A percentile compares a stretch with the other conserved stretches of the same genome.
Evolutionary conservation across 106 monocot species (phyloP).

Genomic region (Phalaenopsis equestris): DNA sequence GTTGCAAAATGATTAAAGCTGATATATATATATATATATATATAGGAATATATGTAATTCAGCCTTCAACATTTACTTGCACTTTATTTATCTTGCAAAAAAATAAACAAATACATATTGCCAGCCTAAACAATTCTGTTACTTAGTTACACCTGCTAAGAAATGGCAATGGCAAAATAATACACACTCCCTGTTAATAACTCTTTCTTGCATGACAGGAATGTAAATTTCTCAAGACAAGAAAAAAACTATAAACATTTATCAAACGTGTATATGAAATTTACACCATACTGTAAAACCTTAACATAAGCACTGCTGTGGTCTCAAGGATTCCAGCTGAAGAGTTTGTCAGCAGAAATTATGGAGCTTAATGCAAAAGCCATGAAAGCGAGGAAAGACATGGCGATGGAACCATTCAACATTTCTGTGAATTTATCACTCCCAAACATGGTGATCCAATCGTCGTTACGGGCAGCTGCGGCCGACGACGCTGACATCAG

Average conservation of each 20-base stretch:
- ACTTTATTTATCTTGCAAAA: not conserved
- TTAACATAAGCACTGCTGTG: no score
- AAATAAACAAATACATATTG: not conserved
- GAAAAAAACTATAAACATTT: not conserved
- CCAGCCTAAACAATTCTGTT: not conserved
- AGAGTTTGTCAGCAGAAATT: slow-evolving; percentile 20
- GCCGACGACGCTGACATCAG: slow-evolving; percentile 26
- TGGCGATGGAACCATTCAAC: slow-evolving; percentile 11
- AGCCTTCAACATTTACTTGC: no score
- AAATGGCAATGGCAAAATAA: not conserved
- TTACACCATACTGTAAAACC: not conserved
- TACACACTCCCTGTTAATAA: not conserved
- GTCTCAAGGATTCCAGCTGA: slow-evolving; percentile 7
- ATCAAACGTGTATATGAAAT: not conserved
- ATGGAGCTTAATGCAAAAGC: slow-evolving; percentile 23
- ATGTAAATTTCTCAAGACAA: not conserved
- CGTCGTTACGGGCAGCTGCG: slow-evolving; percentile 19
- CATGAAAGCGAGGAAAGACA: slow-evolving; percentile 30
- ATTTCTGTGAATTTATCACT: slow-evolving; percentile 17
- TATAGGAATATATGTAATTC: no score
- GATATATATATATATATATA: no score
- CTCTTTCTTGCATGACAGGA: not conserved
- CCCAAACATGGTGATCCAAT: slow-evolving; percentile 22
- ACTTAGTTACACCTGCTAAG: not conserved
- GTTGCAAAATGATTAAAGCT: no score